Evolutionary conservation across 257 asterid genomes (phyloP), one percentile per base, ranked within the genome.

Genomic region (Nicotiana paniculata): DNA sequence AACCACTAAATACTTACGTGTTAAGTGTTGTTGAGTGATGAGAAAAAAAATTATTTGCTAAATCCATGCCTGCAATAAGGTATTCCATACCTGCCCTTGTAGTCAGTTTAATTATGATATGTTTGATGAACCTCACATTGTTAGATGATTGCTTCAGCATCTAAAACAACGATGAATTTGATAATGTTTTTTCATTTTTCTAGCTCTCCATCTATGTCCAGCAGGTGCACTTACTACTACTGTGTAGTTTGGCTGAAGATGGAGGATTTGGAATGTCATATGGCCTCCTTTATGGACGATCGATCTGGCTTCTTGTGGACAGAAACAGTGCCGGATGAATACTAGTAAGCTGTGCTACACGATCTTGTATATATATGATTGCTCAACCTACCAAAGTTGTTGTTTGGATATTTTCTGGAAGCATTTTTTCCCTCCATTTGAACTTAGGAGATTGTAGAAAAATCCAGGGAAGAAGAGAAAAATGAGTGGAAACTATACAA

Each of bases 261-360:
- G 97, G 96, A 30, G 97, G 97, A 13, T 88, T 93, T 21, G 97
- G 97, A 81, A 93, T 90, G 91, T 93, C 97, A 37, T 93, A 93
- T 61, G 95, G 90, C 63, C 92, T 93, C 63, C 90, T 93, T 12
- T 85, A 89, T 26, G 95, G 95, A 46, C 86, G 97, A 37, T 37
- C 43, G 43, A 57, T 95, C 95, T 32, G 97, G 98, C 77, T 93
- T 92, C 83, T 83, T 93, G 8, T 93, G 51, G 51, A 11, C 51
- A 43, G 0, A 3, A 43, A 43, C 51, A 43, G 3, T 43, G 51
- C 51, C 11, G 0, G 51, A 43, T 43, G 11, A 8, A 2, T 43
- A 8, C 51, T 43, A 43, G 51, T 43, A 43, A 8, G 48, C 48
- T 7, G 7, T 6, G 48, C 10, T 0, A 7, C 48, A 9, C 48